These are phyloP conservation scores for Stachybotrys chartarum DNA, from an alignment of 2,329 filamentous ascomycete genomes.

Conservation along the genomic window DNA sequence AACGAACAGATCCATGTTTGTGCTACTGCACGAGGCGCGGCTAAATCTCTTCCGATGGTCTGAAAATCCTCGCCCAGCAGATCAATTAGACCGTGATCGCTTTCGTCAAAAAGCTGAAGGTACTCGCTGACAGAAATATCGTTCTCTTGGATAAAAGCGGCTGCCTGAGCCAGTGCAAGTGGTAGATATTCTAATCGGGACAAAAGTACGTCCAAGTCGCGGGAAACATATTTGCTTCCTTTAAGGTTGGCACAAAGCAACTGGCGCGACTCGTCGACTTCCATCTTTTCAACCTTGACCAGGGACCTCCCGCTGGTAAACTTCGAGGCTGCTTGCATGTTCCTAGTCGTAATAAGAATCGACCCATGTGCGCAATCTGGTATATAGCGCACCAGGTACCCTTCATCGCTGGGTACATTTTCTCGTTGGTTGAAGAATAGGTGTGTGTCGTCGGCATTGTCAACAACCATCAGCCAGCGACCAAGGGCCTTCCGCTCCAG, in stretches of 20 bases:
- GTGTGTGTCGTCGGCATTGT: slow-evolving; percentile 33
- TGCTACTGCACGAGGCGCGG: slow-evolving; percentile 18
- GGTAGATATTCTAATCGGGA: slow-evolving; percentile 14
- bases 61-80: slow-evolving; percentile 22
- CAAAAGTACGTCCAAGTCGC: no score
- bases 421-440: slow-evolving; percentile 15
- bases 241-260: no score
- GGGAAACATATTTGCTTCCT: no score
- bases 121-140: slow-evolving; percentile 15
- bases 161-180: slow-evolving; percentile 27
- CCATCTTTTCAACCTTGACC: no score
- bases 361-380: slow-evolving; percentile 11
- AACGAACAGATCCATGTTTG: slow-evolving; percentile 28
- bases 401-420: no score
- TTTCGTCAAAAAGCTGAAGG: slow-evolving; percentile 4
- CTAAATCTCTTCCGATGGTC: slow-evolving; percentile 16
- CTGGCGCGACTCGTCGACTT: no score
- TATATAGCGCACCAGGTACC: slow-evolving; percentile 18
- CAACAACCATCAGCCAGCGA: slow-evolving; percentile 33
- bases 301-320: no score
- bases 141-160: slow-evolving; percentile 24
- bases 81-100: slow-evolving; percentile 9
- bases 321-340: slow-evolving; percentile 1
- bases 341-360: slow-evolving; percentile 13
- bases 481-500: slow-evolving; percentile 2